Evolutionary conservation across 1,139 yeast species (phyloP).

Genomic region (Candida pseudoviswanathii): DNA sequence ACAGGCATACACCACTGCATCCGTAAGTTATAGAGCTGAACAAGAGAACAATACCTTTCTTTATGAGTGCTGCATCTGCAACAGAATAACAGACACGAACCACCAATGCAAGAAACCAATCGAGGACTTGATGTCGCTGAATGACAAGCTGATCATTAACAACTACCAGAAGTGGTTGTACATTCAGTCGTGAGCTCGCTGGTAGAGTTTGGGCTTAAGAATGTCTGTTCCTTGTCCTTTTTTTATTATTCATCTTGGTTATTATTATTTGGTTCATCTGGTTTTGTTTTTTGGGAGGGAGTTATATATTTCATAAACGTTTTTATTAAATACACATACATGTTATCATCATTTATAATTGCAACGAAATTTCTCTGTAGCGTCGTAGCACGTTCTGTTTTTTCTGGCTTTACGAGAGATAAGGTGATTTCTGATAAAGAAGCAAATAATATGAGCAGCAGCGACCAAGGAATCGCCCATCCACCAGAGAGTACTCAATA

Average conservation of each 20-base stretch:
- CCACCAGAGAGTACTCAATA: too few relatives aligned
- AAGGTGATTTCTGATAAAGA: too few relatives aligned
- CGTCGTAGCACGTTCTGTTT: not conserved
- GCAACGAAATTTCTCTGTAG: not conserved
- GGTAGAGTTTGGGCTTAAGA: not conserved
- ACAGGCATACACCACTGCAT: not conserved
- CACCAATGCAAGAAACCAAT: constrained; percentile 1
- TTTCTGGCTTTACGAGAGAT: too few relatives aligned
- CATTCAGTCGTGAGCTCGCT: not conserved
- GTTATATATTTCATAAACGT: not conserved
- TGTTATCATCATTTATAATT: not conserved
- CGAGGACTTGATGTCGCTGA: constrained; percentile 1
- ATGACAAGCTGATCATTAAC: constrained; percentile 1
- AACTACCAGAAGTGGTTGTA: constrained; percentile 1
- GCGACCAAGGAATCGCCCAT: too few relatives aligned
- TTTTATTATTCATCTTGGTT: not conserved
- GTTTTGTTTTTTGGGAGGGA: not conserved
- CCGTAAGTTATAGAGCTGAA: not conserved
- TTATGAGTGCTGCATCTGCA: constrained; percentile 3
- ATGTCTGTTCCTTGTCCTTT: not conserved
- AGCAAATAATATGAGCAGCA: too few relatives aligned
- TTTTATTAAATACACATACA: not conserved
- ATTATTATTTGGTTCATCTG: not conserved
- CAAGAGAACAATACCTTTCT: constrained; percentile 1
- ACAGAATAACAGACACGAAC: not conserved